Base-by-base conservation (phyloP, 805 yeast genomes). In the Jamesozyma lodderae region DNA sequence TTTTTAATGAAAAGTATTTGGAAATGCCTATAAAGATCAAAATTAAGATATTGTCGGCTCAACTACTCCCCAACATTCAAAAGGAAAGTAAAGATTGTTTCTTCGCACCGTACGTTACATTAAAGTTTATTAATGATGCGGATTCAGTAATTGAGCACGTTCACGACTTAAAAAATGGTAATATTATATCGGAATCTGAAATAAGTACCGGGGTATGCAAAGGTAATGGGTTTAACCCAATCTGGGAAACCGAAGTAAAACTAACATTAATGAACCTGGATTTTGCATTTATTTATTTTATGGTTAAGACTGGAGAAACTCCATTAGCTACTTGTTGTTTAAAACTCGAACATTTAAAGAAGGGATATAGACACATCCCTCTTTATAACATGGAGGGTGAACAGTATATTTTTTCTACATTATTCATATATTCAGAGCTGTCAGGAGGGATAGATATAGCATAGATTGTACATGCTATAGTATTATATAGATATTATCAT, bases 201-300 rank as follows among this genome's bases (percentile, higher is more conserved):
- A 47, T 46, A 8, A 30, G 48, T 2, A 63, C 70, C 0, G 45
- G 43, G 9, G 35, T 47, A 4, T 70, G 81, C 1, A 53, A 57
- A 6, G 77, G 75, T 35, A 87, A 88, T 59, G 96, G 96, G 0
- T 85, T 84, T 61, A 86, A 83, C 52, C 96, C 96, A 0, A 60
- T 70, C 6, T 90, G 96, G 96, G 75, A 79, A 44, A 68, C 71
- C 35, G 56, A 53, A 4, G 69, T 78, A 43, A 44, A 55, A n/a
- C 69, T 79, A 2, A 49, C 50, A 0, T 47, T 67, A 6, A 55
- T 59, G 4, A 56, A 68, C 6, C 56, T 53, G 5, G 59, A 64
- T 38, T 63, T 81, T 29, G 70, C 76, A 2, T 83, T 83, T 53
- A 43, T 81, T 7, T 63, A 75, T 39, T 67, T 83, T 37, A 49